Evolutionary conservation across 768 basidiomycete genomes (phyloP).

Genomic region (Sistotremastrum suecicum): DNA sequence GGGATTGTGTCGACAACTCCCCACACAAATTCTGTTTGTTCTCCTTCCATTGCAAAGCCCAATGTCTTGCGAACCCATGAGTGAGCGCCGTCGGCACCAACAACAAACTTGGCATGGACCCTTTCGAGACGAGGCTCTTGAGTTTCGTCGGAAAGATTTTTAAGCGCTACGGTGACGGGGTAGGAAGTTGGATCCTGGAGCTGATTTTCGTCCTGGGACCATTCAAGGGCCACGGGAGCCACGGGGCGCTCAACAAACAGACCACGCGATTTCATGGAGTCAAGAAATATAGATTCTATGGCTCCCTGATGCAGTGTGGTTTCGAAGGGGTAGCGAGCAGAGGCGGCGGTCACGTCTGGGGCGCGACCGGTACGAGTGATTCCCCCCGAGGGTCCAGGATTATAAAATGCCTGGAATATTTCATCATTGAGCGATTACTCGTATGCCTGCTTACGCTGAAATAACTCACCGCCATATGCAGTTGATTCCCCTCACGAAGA

Average conservation of each 20-base stretch:
- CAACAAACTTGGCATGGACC: constrained; percentile 57
- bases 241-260: constrained; percentile 37
- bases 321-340: constrained; percentile 61
- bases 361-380: constrained; percentile 56
- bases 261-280: constrained; percentile 34
- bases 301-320: constrained; percentile 46
- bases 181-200: constrained; percentile 26
- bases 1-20: constrained; percentile 64
- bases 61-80: constrained; percentile 68
- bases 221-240: constrained; percentile 31
- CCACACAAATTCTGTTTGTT: constrained; percentile 68
- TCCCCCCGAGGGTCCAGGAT: constrained; percentile 42
- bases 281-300: constrained; percentile 44
- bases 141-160: no score
- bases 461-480: constrained; percentile 49
- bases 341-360: constrained; percentile 44
- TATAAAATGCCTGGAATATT: constrained; percentile 53
- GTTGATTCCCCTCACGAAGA: constrained; percentile 47
- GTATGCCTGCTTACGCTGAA: not conserved
- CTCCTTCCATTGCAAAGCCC: constrained; percentile 60
- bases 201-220: constrained; percentile 26
- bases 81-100: constrained; percentile 72
- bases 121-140: no score
- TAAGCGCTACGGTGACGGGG: constrained; percentile 17
- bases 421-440: not conserved